Evolutionary conservation across 2,329 filamentous ascomycete species (phyloP).

Genomic region (Delphinella strobiligena): DNA sequence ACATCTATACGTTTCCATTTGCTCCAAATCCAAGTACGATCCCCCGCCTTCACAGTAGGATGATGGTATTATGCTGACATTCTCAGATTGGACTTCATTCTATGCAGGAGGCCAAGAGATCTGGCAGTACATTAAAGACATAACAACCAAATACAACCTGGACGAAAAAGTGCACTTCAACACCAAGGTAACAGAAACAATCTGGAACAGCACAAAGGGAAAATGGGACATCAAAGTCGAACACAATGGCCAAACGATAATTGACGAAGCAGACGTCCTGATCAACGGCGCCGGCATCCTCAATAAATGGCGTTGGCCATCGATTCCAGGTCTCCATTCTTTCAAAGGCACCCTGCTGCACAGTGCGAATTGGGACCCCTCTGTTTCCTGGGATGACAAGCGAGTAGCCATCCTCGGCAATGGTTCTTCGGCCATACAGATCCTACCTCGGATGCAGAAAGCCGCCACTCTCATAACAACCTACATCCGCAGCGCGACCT

Average conservation of each 20-base stretch:
- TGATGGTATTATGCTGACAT: neutral
- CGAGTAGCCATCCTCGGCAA: conserved; percentile 21
- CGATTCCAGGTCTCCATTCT: conserved; percentile 21
- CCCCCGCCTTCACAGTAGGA: neutral
- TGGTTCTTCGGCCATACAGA: conserved; percentile 28
- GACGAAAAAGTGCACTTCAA: conserved; percentile 27
- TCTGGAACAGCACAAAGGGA: conserved; percentile 25
- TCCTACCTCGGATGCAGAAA: conserved; percentile 24
- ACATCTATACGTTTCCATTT: conserved; percentile 23
- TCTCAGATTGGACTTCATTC: conserved; percentile 15
- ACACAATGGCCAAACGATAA: conserved; percentile 14
- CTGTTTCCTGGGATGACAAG: conserved; percentile 17
- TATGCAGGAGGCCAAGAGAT: conserved; percentile 31
- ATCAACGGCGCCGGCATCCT: conserved; percentile 19
- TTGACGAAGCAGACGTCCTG: conserved; percentile 24
- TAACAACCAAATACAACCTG: conserved; percentile 29
- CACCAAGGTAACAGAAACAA: conserved; percentile 24
- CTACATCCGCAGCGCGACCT: conserved; percentile 18
- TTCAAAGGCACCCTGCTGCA: conserved; percentile 26
- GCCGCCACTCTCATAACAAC: conserved; percentile 16
- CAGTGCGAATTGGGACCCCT: conserved; percentile 21
- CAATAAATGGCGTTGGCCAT: conserved; percentile 22
- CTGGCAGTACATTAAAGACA: conserved; percentile 31
- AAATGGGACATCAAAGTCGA: conserved; percentile 27
- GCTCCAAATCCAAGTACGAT: conserved; percentile 10